Conservation (phyloP, 805 yeast species). For the Ogataea pignaliae region DNA sequence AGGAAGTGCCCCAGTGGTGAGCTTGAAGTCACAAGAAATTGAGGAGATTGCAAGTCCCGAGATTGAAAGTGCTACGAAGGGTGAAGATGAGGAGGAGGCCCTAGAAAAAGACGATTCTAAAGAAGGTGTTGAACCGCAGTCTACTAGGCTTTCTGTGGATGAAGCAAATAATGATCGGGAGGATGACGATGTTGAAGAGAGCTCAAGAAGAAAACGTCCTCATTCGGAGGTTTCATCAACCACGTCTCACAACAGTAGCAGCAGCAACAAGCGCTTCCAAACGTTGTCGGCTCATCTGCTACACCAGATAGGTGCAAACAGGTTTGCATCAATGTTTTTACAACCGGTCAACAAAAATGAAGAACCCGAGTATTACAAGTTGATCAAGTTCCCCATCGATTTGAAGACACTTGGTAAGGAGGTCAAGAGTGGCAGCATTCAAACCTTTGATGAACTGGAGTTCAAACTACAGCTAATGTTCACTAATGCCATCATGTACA, state of each 20-base stretch:
- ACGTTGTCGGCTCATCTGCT: conserved; percentile 57
- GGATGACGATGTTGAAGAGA: background rate
- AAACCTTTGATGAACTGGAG: conserved; percentile 48
- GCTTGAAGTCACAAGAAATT: too few relatives aligned
- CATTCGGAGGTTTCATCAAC: conserved; percentile 15
- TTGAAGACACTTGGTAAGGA: conserved; percentile 55
- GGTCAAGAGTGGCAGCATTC: conserved; percentile 55
- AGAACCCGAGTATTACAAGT: conserved; percentile 63
- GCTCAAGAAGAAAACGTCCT: conserved; percentile 14
- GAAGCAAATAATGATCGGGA: background rate
- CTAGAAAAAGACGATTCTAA: too few relatives aligned
- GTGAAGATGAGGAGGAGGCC: too few relatives aligned
- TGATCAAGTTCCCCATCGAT: conserved; percentile 64
- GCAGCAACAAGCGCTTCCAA: conserved; percentile 39
- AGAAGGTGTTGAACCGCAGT: too few relatives aligned
- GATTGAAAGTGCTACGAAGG: too few relatives aligned
- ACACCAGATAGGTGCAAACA: conserved; percentile 60
- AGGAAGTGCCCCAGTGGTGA: too few relatives aligned
- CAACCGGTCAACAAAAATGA: conserved; percentile 63
- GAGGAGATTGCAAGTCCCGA: too few relatives aligned
- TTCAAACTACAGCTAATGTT: conserved; percentile 71
- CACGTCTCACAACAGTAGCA: background rate
- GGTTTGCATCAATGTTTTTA: conserved; percentile 69
- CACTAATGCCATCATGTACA: conserved; percentile 82
- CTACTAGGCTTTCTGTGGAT: too few relatives aligned